Evolutionary conservation across 1,284 basidiomycete genomes (phyloP).

Genomic region (Phylloporus sp.): DNA sequence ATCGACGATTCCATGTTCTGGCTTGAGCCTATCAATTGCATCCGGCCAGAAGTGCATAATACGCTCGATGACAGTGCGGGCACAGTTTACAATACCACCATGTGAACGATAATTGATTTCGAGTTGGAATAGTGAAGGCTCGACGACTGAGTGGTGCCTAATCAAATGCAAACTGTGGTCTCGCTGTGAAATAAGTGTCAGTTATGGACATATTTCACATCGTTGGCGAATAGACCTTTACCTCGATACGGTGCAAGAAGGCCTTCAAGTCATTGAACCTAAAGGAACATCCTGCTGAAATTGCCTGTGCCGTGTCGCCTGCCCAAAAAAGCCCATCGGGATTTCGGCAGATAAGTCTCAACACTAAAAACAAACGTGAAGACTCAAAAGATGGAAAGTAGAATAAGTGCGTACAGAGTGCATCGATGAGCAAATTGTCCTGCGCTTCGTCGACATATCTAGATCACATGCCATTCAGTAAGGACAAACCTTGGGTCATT

Average conservation of each 20-base stretch:
- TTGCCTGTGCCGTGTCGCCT: too few species aligned
- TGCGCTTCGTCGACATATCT: constrained; percentile 80
- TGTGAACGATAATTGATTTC: constrained; percentile 76
- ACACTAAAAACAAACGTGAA: too few species aligned
- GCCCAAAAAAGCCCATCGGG: too few species aligned
- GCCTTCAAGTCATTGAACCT: too few species aligned
- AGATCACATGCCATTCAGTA: background rate
- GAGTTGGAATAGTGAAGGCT: constrained; percentile 66
- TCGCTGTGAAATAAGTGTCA: constrained; percentile 32
- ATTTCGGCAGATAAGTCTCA: too few species aligned
- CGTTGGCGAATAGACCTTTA: too few species aligned
- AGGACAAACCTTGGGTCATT: background rate
- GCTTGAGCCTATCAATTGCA: constrained; percentile 66
- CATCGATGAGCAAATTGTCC: constrained; percentile 76
- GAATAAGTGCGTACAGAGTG: too few species aligned
- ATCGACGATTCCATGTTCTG: constrained; percentile 66
- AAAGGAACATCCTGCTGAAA: too few species aligned
- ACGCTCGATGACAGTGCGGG: constrained; percentile 68
- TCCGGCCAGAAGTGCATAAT: constrained; percentile 71
- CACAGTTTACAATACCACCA: constrained; percentile 73
- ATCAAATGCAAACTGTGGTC: constrained; percentile 24
- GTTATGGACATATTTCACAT: too few species aligned
- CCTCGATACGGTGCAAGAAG: too few species aligned
- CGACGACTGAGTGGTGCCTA: constrained; percentile 24
- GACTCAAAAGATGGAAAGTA: too few species aligned